Evolutionary conservation across 164 flowering plant species (phyloP).

Genomic region (Stephania japonica): DNA sequence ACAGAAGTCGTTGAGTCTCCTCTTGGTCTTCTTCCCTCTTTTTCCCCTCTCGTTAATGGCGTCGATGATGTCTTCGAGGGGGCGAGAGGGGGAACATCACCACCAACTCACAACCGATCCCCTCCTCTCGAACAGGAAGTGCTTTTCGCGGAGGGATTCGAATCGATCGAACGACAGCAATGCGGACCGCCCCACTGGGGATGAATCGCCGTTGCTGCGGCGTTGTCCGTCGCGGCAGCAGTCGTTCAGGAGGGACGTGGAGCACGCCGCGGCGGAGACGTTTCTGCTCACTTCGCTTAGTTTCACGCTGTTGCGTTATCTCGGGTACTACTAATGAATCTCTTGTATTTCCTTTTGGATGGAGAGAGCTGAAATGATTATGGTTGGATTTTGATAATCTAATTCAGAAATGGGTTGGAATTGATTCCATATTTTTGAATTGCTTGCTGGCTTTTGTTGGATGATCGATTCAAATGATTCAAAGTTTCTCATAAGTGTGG

Average conservation of each 20-base stretch:
- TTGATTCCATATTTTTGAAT: not conserved
- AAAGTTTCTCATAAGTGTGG: not conserved
- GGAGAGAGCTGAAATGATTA: too few relatives aligned
- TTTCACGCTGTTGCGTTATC: conserved; percentile 36
- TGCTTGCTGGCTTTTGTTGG: not conserved
- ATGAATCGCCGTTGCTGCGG: not conserved
- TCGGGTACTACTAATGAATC: conserved; percentile 52
- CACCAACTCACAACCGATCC: not conserved
- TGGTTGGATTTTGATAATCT: not conserved
- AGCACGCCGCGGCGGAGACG: conserved; percentile 32
- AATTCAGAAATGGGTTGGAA: not conserved
- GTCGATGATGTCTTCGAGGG: not conserved
- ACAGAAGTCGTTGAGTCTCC: too few relatives aligned
- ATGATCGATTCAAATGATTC: not conserved
- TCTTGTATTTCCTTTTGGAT: not conserved
- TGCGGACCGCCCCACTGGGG: not conserved
- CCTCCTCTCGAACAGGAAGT: not conserved
- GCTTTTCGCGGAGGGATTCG: not conserved
- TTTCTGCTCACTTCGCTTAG: conserved; percentile 9
- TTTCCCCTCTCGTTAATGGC: not conserved
- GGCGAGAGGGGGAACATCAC: not conserved
- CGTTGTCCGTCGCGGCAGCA: conserved; percentile 12
- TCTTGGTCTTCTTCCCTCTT: not conserved
- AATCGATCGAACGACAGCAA: not conserved
- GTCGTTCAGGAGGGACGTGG: conserved; percentile 43